Conservation (phyloP, 1,284 basidiomycete species). For the Rhodotorula glutinis region DNA sequence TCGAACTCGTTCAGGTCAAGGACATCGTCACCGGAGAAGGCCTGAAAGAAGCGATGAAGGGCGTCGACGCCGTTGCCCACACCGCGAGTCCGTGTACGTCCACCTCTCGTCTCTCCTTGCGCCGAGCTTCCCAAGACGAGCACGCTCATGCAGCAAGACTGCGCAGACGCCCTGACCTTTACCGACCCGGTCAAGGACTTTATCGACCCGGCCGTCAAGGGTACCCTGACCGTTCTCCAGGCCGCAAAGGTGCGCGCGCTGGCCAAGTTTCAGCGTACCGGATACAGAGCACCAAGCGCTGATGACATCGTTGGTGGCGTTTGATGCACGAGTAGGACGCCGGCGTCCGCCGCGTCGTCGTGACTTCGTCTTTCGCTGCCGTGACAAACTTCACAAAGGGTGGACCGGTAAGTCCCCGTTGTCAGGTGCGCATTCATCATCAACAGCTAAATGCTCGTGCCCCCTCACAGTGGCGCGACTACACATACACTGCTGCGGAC, state of each 20-base stretch:
- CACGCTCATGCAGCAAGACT: no score
- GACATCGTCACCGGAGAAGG: slow-evolving; percentile 47
- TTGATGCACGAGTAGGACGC: slow-evolving; percentile 11
- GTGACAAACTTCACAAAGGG: slow-evolving; percentile 42
- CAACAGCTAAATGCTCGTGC: no score
- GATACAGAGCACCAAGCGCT: no score
- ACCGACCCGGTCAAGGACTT: slow-evolving; percentile 47
- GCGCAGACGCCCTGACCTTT: slow-evolving; percentile 39
- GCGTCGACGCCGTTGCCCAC: slow-evolving; percentile 40
- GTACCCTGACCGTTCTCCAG: slow-evolving; percentile 45
- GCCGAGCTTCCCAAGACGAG: no score
- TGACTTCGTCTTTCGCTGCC: slow-evolving; percentile 48
- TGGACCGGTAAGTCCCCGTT: slow-evolving; percentile 12
- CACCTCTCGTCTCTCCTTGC: no score
- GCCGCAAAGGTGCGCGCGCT: slow-evolving; percentile 22
- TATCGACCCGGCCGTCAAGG: slow-evolving; percentile 47
- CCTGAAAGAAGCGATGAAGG: slow-evolving; percentile 45
- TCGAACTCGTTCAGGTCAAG: slow-evolving; percentile 42
- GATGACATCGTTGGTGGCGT: no score
- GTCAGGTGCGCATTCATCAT: not conserved
- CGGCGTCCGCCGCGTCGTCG: slow-evolving; percentile 45
- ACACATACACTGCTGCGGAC: slow-evolving; percentile 41
- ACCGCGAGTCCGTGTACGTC: slow-evolving; percentile 35
- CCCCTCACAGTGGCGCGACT: slow-evolving; percentile 29
- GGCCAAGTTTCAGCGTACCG: no score